Conservation (phyloP, 768 basidiomycete genomes). For the Kondoa malvinella region DNA sequence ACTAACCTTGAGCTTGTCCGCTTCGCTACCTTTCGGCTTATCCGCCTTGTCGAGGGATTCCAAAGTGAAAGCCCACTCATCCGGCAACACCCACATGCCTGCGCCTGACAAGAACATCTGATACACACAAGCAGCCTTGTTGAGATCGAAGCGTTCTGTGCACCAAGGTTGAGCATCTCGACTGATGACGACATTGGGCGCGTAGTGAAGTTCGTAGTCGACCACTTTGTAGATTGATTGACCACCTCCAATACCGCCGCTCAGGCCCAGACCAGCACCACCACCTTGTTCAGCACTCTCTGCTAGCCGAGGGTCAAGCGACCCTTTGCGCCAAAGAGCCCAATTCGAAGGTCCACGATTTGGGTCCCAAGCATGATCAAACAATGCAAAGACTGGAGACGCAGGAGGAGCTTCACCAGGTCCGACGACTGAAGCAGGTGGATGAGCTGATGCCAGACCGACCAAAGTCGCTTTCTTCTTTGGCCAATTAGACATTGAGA, state of each 20-base stretch:
- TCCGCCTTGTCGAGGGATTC: constrained; percentile 22
- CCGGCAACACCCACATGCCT: constrained; percentile 27
- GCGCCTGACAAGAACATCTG: constrained; percentile 28
- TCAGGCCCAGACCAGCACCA: constrained; percentile 18
- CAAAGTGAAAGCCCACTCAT: constrained; percentile 26
- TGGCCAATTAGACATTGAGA: constrained; percentile 22
- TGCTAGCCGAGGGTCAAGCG: constrained; percentile 15
- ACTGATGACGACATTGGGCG: constrained; percentile 24
- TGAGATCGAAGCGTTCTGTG: constrained; percentile 27
- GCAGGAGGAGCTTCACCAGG: constrained; percentile 9
- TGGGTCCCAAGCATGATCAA: constrained; percentile 24
- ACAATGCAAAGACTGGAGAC: constrained; percentile 20
- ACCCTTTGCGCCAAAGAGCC: constrained; percentile 23
- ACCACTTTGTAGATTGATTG: constrained; percentile 21
- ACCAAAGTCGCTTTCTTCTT: constrained; percentile 21
- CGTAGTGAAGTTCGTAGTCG: constrained; percentile 27
- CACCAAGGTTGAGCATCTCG: constrained; percentile 28
- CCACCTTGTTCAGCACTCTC: constrained; percentile 18
- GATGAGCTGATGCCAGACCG: constrained; percentile 16
- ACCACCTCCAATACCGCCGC: constrained; percentile 9
- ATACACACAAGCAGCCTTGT: constrained; percentile 27
- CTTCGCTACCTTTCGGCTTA: constrained; percentile 19
- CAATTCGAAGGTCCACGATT: constrained; percentile 26
- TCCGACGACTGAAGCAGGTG: constrained; percentile 15
- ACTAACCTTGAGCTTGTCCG: constrained; percentile 26